Conservation (phyloP, 345 rosid genomes). For the Citrus reticulata region DNA sequence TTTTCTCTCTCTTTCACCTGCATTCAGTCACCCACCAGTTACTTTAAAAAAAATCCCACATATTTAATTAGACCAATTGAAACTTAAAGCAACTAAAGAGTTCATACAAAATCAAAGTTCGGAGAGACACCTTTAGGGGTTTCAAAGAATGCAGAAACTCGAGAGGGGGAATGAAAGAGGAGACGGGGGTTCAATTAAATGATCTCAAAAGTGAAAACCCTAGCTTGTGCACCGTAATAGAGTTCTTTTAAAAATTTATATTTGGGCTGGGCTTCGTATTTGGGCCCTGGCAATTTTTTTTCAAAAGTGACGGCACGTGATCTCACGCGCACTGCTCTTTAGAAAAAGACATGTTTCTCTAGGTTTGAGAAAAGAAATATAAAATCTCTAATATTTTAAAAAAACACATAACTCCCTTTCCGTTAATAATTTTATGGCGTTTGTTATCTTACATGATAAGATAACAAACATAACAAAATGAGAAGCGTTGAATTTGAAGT, state of each 20-base stretch:
- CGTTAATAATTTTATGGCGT: no score
- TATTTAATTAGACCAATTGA: neutral
- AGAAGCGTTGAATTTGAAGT: no score
- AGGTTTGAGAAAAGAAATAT: no score
- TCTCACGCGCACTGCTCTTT: neutral
- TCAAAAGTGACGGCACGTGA: no score
- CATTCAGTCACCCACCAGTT: conserved; percentile 15
- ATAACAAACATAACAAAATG: no score
- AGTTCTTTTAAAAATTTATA: neutral
- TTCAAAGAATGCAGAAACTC: neutral
- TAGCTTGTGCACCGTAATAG: conserved; percentile 4
- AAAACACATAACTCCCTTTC: no score
- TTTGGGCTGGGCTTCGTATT: neutral
- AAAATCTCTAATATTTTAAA: no score
- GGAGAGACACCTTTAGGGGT: conserved; percentile 16
- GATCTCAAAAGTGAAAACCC: conserved; percentile 25
- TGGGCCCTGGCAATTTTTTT: neutral
- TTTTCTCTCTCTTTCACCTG: conserved; percentile 30
- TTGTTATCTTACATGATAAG: no score
- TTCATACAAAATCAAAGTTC: neutral
- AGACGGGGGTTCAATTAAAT: neutral
- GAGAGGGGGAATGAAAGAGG: neutral
- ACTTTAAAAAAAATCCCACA: conserved; percentile 11
- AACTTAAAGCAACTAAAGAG: neutral
- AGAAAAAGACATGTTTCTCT: no score